Base-by-base conservation (phyloP, 1,139 yeast species). In the Yamadazyma conglobata region DNA sequence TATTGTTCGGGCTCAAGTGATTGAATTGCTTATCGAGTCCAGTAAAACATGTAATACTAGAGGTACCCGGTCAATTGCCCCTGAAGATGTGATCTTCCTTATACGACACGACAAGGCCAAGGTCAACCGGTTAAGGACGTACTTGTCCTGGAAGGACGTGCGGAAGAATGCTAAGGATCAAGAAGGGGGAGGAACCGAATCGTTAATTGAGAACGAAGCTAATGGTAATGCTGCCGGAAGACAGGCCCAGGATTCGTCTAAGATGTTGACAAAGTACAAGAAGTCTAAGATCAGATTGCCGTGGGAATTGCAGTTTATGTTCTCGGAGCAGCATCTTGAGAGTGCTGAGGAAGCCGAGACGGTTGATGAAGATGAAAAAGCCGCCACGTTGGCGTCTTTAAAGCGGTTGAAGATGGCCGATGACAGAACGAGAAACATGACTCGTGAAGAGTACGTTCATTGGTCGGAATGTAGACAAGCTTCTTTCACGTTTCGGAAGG, bases 401-500 rank as follows among this genome's bases (percentile, higher is more conserved):
- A 88, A 88, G 53, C 65, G 97, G 37, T 69, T 91, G 44, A 88
- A 88, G 50, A 80, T 77, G 63, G 97, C 97, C 3, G 99, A 91
- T 56, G 96, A 91, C 37, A 69, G 98, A 43, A 91, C 99, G 0
- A 76, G 70, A 44, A 76, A 83, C 43, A 93, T 91, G 99, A 91
- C 98, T 0, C 79, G 81, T 47, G 96, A 91, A 50, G 98, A 91
- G 54, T 91, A 91, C 48, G 98, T 89, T 11, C 98, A 93, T 55
- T 91, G 97, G 96, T 84, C 95, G 10, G 99, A 91, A 53, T 91
- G 98, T 60, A 76, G 99, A 43, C 98, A 91, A 55, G 98, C 98
- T 1, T 81, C 94, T 34, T 93, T 91, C 53, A 93, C 98, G 0
- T 91, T 88, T 50, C 71, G 97, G 47, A 91, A 93, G 55, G 86